A percentile compares a stretch with the other conserved stretches of the same genome.
Conservation (phyloP, 169 alveolate species). For the Plasmodium chabaudi region DNA sequence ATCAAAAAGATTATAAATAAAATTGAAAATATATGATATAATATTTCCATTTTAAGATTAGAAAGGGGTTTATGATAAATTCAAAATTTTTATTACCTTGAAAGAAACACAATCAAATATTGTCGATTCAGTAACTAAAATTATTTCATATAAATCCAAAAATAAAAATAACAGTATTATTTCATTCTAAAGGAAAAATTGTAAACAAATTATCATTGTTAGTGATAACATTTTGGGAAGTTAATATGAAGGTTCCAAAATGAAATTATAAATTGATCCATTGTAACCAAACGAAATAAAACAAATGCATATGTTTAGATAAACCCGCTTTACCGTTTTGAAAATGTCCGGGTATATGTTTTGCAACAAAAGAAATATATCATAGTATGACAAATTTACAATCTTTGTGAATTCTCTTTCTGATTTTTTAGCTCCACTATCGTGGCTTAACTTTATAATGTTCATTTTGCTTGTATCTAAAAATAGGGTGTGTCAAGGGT, state of each 20-base stretch:
- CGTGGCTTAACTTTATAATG: constrained; percentile 36
- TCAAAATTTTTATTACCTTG: constrained; percentile 10
- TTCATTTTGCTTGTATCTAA: constrained; percentile 39
- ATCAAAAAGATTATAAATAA: background rate
- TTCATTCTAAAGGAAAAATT: constrained; percentile 27
- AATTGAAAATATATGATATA: background rate
- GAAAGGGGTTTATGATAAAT: background rate
- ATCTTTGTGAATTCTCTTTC: constrained; percentile 35
- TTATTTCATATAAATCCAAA: constrained; percentile 46
- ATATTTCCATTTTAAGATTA: background rate
- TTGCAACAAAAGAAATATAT: constrained; percentile 40
- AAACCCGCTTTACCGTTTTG: constrained; percentile 26
- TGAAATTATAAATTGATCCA: too few species aligned
- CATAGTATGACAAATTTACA: constrained; percentile 49
- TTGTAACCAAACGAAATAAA: too few species aligned
- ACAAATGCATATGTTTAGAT: too few species aligned
- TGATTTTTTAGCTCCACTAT: constrained; percentile 1
- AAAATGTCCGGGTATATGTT: constrained; percentile 62
- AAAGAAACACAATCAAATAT: constrained; percentile 61
- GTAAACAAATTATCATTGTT: background rate
- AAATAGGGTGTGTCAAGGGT: background rate
- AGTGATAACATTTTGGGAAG: too few species aligned
- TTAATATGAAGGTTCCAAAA: too few species aligned
- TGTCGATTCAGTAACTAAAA: constrained; percentile 43
- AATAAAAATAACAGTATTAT: constrained; percentile 54